These are phyloP conservation scores for Tetrahymena malaccensis DNA, from an alignment of 73 alveolate species.

Conservation along the genomic window DNA sequence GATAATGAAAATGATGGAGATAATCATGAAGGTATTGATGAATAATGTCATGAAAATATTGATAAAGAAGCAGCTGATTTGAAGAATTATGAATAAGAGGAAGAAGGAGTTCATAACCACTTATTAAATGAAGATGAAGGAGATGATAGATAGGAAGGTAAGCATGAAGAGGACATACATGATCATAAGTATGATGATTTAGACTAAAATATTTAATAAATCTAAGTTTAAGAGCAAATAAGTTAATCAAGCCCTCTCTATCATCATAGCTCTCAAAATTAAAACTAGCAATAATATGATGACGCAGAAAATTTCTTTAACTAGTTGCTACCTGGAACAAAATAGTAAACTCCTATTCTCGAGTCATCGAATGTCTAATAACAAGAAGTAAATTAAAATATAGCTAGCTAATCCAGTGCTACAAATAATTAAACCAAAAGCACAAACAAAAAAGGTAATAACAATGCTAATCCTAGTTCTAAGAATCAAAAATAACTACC, in stretches of 20 bases:
- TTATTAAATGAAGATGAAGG: not conserved
- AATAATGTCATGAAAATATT: not conserved
- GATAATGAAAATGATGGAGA: not conserved
- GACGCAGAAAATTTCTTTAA: not conserved
- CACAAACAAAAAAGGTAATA: not conserved
- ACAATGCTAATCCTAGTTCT: not conserved
- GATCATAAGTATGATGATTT: not conserved
- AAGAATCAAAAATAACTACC: not conserved
- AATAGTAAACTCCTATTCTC: not conserved
- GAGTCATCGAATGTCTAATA: not conserved
- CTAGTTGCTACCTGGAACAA: not conserved
- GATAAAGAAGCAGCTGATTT: not conserved
- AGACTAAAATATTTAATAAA: too few species aligned
- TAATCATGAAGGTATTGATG: not conserved
- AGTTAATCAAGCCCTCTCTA: not conserved
- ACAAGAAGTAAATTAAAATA: not conserved
- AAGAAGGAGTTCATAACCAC: not conserved
- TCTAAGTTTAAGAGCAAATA: not conserved
- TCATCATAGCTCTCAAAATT: not conserved
- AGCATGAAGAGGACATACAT: not conserved
- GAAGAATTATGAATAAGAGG: not conserved
- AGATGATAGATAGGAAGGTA: not conserved
- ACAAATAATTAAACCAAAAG: not conserved
- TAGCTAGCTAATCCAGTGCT: not conserved
- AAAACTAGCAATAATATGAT: not conserved